phyloP scores from a whole-genome alignment of 2,329 filamentous ascomycete genomes.

The Diaporthe vaccinii region DNA sequence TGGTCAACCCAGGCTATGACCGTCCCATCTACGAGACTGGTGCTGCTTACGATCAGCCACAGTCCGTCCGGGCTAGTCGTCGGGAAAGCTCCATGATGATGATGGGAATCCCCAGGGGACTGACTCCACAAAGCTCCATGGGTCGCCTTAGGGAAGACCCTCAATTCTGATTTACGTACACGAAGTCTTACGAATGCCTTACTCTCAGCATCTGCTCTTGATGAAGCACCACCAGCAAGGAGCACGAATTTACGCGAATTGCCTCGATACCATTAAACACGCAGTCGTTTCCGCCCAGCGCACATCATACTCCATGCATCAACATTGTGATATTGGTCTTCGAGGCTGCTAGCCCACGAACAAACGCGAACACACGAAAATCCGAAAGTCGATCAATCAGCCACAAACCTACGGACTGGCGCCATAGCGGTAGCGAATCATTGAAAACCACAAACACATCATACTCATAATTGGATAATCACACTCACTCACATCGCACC shows the following conservation, averaged over 20 bases:
- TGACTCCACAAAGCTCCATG: constrained; percentile 65
- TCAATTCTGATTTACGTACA: constrained; percentile 54
- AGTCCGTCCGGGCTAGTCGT: constrained; percentile 59
- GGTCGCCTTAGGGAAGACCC: constrained; percentile 69
- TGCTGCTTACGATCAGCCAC: constrained; percentile 52
- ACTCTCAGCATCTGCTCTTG: constrained; percentile 23
- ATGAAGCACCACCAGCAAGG: neutral
- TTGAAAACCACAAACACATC: neutral
- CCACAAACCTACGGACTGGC: constrained; percentile 14
- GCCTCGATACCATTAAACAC: constrained; percentile 19
- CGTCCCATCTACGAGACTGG: constrained; percentile 52
- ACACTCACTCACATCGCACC: constrained; percentile 29
- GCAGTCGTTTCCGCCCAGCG: constrained; percentile 13
- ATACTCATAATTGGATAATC: constrained; percentile 37
- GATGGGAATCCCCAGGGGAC: constrained; percentile 59
- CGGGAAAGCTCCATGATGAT: constrained; percentile 74
- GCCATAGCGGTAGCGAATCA: constrained; percentile 17
- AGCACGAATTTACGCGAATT: constrained; percentile 23
- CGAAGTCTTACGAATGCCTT: constrained; percentile 5
- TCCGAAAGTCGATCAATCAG: neutral
- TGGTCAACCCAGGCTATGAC: constrained; percentile 53
- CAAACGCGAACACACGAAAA: neutral
- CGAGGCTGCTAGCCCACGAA: neutral
- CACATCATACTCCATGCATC: constrained; percentile 17
- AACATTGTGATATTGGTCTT: neutral